Base-by-base conservation (phyloP, 352 stramenopile genomes). In the Thalassiosira pacifica region DNA sequence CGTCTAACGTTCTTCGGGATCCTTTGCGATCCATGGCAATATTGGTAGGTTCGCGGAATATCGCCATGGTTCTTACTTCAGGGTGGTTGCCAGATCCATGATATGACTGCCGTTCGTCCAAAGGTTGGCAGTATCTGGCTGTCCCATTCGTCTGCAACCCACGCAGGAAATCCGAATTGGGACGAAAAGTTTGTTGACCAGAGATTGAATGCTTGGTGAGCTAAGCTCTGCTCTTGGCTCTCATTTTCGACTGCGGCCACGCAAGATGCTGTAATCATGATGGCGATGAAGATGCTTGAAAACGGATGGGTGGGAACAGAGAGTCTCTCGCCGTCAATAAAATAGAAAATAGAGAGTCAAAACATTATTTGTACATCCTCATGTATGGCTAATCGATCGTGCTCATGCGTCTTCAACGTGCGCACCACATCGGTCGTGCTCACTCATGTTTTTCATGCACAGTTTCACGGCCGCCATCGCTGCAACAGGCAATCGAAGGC, bases 1-100 rank as follows among this genome's bases (percentile, higher is more conserved):
- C 52, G 34, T 78, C 70, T 18, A 78, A 40, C 6, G 70, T 78
- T 42, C 31, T 78, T 3, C 53, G 8, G 11, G 53, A 69, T 69
- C 70, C 70, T 57, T 69, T 69, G 4, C 70, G 52, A 48, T 78
- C 70, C 70, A 78, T 78, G 10, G 55, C 70, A 37, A 78, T 78
- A 37, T 78, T 78, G 19, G 70, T 78, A 55, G 70, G 70, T 26
- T 78, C 70, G 18, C 70, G 70, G 27, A 78, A 78, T 22, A 61
- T 27, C 34, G 70, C 70, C 70, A 78, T 78, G 22, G 70, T 67
- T 8, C 55, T 6, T 19, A 78, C 70, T 69, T 78, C 70, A 53
- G 70, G 70, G 31, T 69, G 29, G 59, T 78, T 59, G 34, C 55
- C 32, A 37, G 29, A 69, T 78, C 4, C 52, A 78, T 78, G 70